Evolutionary conservation across 768 basidiomycete genomes (phyloP), one percentile per base, ranked within the genome.

Genomic region (Russula dissimulans): DNA sequence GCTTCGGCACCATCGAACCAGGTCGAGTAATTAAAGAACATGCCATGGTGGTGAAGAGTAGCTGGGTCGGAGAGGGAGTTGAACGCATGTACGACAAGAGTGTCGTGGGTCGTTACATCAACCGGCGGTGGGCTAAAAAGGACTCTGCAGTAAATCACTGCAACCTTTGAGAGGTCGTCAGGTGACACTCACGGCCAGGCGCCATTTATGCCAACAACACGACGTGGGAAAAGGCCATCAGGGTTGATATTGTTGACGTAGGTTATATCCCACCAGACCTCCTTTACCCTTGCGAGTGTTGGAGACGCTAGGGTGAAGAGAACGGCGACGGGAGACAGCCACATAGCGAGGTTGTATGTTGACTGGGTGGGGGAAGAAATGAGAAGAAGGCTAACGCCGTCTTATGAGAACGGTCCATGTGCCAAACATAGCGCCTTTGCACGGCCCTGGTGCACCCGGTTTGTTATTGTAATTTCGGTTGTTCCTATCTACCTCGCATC

Each of bases 241-340:
- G 95, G 95, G 72, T 86, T 91, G 47, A 81, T 87, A 61, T 84
- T 72, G 29, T 84, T 72, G 56, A 91, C 85, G 61, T 91, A 95
- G 51, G 91, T 87, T 72, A 97, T 79, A 71, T 97, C 87, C 93
- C 93, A 95, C 89, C 89, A 91, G 14, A 83, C 58, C 67, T 91
- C 89, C 2, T 83, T 78, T 17, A 88, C 76, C 31, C 79, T 86
- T n/a, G 84, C 87, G 15, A 81, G 66, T n/a, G 71, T 79, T 38
- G 76, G 71, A 3, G 75, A 63, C 43, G 75, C 70, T 46, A 73
- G 60, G 61, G 65, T 58, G 59, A 74, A 66, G 64, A 73, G 63
- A 67, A 70, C 60, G 55, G 63, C 62, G 63, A 64, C 60, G 64
- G 11, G 22, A 29, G 39, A 3, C n/a, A 57, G 39, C 61, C 57